Base-by-base conservation (phyloP, 2,329 filamentous ascomycete species). In the Fusarium subglutinans region DNA sequence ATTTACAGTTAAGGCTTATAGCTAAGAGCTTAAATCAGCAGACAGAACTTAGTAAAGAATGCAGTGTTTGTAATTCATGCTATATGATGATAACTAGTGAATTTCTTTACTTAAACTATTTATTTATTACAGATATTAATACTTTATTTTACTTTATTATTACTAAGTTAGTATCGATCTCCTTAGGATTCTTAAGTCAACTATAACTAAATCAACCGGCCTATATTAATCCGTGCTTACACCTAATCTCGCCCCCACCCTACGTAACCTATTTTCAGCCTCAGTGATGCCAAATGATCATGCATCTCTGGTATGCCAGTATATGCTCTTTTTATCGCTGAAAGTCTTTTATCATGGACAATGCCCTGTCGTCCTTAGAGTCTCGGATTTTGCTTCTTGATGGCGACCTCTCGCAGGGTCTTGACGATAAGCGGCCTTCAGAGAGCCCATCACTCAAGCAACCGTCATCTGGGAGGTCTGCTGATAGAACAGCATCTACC, bases 341-440 rank as follows among this genome's bases (percentile, higher is more conserved):
- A 45, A 1, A 45, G 11, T 7, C 1, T 15, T 22, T 11, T 4
- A 28, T 2, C 2, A 48, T 30, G 45, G 20, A 48, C 22, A 30
- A 30, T n/a, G 9, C 20, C 11, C 14, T 8, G 6, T 3, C 10
- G 6, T 2, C 20, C 14, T 17, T 6, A 15, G 20, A 22, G 6
- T 2, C 45, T 13, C 26, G 10, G 10, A 22, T 4, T 8, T 0
- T 8, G 6, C 13, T 11, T 2, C 6, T 8, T 15, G 9, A 22
- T 30, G 26, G 13, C 45, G 20, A 12, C 9, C 0, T 11, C 2
- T 30, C 20, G 14, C 45, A 17, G 20, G 14, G 1, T 30, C 8
- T 8, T 22, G 10, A 22, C 13, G 3, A 17, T 4, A 12, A 4
- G 2, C 14, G 4, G 13, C 45, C 6, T 30, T 3, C 45, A 17